A percentile compares a stretch with the other conserved stretches of the same genome.
phyloP scores from a whole-genome alignment of 768 basidiomycete genomes.

The Polyporus arcularius region DNA sequence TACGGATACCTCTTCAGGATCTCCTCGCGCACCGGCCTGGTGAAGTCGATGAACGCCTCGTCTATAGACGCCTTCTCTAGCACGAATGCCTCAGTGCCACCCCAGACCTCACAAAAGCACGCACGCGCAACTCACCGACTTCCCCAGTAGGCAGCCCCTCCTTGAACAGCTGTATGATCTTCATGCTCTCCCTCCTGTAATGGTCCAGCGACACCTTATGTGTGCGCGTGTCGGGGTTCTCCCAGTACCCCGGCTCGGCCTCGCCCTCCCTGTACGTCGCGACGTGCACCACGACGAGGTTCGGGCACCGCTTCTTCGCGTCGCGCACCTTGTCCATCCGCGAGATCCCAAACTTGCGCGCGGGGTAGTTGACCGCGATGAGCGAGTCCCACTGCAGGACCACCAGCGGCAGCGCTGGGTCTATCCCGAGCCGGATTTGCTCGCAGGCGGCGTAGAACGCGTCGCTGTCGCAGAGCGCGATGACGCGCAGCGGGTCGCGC shows the following conservation, averaged over 20 bases:
- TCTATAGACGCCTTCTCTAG: slow-evolving; percentile 95
- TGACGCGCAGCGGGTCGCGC: slow-evolving; percentile 75
- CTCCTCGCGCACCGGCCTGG: slow-evolving; percentile 72
- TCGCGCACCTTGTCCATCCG: slow-evolving; percentile 83
- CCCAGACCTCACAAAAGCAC: neutral
- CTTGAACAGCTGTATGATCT: slow-evolving; percentile 83
- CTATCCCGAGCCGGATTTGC: slow-evolving; percentile 72
- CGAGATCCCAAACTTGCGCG: slow-evolving; percentile 91
- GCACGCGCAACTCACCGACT: slow-evolving; percentile 56
- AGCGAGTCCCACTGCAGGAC: slow-evolving; percentile 87
- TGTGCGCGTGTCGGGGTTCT: slow-evolving; percentile 83
- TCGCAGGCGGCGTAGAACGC: slow-evolving; percentile 87
- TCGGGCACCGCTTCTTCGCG: slow-evolving; percentile 83
- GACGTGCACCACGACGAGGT: slow-evolving; percentile 85
- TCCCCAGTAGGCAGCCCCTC: slow-evolving; percentile 77
- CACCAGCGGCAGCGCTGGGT: slow-evolving; percentile 66
- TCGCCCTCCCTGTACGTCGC: slow-evolving; percentile 93
- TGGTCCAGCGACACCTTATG: slow-evolving; percentile 97
- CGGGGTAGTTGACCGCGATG: slow-evolving; percentile 96
- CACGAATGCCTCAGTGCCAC: neutral
- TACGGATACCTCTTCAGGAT: slow-evolving; percentile 77
- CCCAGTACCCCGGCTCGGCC: slow-evolving; percentile 86
- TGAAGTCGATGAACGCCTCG: slow-evolving; percentile 94
- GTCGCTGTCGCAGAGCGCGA: slow-evolving; percentile 92
- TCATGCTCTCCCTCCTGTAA: slow-evolving; percentile 88